Evolutionary conservation across 2,329 filamentous ascomycete species (phyloP), one percentile per base, ranked within the genome.

Genomic region (Byssoonygena ceratinophila): DNA sequence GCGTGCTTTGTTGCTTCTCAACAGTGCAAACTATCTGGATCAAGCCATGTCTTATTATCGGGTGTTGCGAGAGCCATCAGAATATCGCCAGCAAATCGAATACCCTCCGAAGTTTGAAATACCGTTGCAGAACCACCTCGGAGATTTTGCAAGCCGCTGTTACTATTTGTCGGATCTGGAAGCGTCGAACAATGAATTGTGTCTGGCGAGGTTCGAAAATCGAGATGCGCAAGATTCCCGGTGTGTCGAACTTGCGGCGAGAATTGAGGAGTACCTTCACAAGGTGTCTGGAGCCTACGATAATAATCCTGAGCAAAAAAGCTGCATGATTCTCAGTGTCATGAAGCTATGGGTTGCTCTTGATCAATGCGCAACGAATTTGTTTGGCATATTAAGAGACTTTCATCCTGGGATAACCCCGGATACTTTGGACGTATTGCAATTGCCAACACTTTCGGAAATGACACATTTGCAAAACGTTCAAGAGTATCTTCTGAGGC

Each of bases 261-360:
- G 61, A 3, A 72, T 76, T 11, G 32, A 61, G 0, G 29, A 57
- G 0, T 72, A 76, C 48, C 54, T 74, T 0, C 34, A 59, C 0
- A 47, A 56, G 1, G 66, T 71, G 1, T 56, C 61, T 0, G 57
- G 66, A 0, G 59, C 64, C 0, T 80, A 78, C 55, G 58, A 70
- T 0, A 54, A 59, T 3, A 71, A 76, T 53, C 68, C 74, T 0
- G 75, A 77, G 46, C 70, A 76, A 22, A 74, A 72, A 57, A 81
- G 79, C 25, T 53, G 64, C 0, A 71, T 77, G 58, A 63, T 84
- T 0, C 68, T 85, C 1, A 71, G 67, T 6, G 40, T 80, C 0
- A 73, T 84, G 60, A 75, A 79, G 46, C 57, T 82, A 0, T 86
- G 81, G 82, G 61, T 76, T 2, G 59, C 62, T 1, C 72, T 84